A percentile compares a stretch with the other conserved stretches of the same genome.
Conservation (phyloP, 2,329 filamentous ascomycete species). For the Trichoderma breve region DNA sequence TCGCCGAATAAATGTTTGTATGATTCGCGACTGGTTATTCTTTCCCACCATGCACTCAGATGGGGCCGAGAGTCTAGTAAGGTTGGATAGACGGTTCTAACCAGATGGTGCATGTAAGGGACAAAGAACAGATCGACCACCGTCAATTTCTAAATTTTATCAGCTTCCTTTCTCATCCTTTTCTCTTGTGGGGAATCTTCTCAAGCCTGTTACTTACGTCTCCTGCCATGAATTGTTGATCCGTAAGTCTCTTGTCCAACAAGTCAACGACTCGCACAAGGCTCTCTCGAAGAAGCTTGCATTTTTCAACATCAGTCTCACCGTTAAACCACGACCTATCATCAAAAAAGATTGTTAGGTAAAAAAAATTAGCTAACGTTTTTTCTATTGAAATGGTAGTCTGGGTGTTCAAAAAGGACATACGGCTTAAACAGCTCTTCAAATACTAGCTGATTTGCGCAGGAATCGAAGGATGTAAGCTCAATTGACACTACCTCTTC, state of each 20-base stretch:
- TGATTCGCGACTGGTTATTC: neutral
- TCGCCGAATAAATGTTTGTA: neutral
- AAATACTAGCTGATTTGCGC: neutral
- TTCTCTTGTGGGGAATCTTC: too few species aligned
- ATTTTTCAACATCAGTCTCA: neutral
- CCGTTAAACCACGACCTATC: neutral
- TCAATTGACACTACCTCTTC: slow-evolving; percentile 9
- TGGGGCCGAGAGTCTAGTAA: neutral
- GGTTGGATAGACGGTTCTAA: neutral
- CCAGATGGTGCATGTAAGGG: slow-evolving; percentile 1
- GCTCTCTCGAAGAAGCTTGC: neutral
- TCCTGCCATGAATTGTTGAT: neutral
- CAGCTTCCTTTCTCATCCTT: neutral
- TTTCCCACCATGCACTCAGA: neutral
- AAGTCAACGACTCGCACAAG: neutral
- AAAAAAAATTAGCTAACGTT: too few species aligned
- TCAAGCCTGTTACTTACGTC: neutral
- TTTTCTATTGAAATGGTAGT: too few species aligned
- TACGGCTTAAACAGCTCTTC: slow-evolving; percentile 1
- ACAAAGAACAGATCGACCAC: slow-evolving; percentile 1
- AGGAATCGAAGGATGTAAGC: neutral
- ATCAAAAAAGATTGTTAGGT: neutral
- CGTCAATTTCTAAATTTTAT: neutral
- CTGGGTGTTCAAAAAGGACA: neutral
- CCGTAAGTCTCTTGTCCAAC: neutral